Evolutionary conservation across 306 rosid species (phyloP).

Genomic region (Hippophae gyantsensis): DNA sequence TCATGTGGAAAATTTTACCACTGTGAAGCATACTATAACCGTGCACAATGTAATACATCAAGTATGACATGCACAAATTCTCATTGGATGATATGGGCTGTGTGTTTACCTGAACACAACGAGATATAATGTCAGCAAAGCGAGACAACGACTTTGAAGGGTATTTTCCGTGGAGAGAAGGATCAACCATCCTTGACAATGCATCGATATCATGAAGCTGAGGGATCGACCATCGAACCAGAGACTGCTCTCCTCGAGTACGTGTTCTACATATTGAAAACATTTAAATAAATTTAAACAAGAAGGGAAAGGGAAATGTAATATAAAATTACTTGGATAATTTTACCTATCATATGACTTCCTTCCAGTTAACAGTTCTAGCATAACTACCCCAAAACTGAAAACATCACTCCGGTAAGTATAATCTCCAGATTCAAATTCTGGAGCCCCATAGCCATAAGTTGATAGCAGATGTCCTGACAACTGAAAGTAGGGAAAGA

Average conservation of each 20-base stretch:
- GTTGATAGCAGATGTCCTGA: conserved; percentile 73
- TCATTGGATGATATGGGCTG: no score
- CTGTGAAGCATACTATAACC: no score
- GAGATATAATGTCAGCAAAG: conserved; percentile 82
- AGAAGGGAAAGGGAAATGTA: background rate
- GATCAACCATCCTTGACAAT: conserved; percentile 88
- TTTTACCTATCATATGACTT: conserved; percentile 71
- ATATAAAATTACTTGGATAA: background rate
- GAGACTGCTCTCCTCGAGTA: conserved; percentile 69
- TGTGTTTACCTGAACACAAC: conserved; percentile 70
- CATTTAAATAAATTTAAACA: background rate
- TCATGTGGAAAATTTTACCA: no score
- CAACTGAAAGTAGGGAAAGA: conserved; percentile 41
- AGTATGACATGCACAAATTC: no score
- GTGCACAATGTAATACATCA: no score
- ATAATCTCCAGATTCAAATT: conserved; percentile 83
- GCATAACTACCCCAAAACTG: conserved; percentile 95
- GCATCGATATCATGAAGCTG: conserved; percentile 97
- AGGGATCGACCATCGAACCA: conserved; percentile 87
- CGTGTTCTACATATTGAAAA: conserved; percentile 37
- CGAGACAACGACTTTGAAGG: conserved; percentile 80
- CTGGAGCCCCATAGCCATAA: conserved; percentile 96
- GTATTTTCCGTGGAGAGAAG: conserved; percentile 58
- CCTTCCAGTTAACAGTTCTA: conserved; percentile 89
- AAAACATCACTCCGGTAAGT: conserved; percentile 73